Percentiles rank a stretch among this genome's conserved stretches.
Evolutionary conservation across 371 early-diverging fungal species (phyloP).

Genomic region (Apophysomyces elegans): DNA sequence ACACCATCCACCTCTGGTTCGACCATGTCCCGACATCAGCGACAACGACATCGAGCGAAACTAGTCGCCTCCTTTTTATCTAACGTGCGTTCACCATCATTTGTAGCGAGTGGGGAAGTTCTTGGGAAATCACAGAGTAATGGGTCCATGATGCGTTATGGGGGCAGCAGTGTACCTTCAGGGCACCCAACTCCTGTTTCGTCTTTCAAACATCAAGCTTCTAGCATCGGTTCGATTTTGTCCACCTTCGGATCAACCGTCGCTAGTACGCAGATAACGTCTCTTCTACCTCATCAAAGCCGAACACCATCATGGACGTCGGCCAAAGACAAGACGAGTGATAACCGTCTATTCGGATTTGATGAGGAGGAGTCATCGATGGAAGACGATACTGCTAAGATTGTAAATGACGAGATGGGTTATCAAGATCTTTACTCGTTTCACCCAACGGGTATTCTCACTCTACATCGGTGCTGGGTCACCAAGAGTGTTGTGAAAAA

Average conservation of each 20-base stretch:
- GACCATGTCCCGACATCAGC: constrained; percentile 1
- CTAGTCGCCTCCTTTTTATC: constrained; percentile 44
- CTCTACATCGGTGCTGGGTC: constrained; percentile 66
- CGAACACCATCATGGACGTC: constrained; percentile 31
- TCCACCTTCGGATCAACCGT: constrained; percentile 40
- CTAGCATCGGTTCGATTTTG: constrained; percentile 39
- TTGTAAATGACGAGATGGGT: constrained; percentile 47
- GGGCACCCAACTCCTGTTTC: constrained; percentile 6
- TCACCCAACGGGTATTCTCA: constrained; percentile 61
- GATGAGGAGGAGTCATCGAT: constrained; percentile 50
- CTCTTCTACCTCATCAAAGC: constrained; percentile 21
- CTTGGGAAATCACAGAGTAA: background rate
- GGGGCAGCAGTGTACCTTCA: constrained; percentile 2
- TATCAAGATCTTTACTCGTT: constrained; percentile 66
- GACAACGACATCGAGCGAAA: constrained; percentile 28
- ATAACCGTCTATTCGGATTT: constrained; percentile 54
- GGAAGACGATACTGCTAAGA: constrained; percentile 35
- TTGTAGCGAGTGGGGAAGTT: background rate
- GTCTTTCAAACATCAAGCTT: constrained; percentile 43
- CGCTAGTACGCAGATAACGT: constrained; percentile 22
- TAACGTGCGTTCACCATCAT: constrained; percentile 25
- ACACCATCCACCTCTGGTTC: background rate
- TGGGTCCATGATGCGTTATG: background rate
- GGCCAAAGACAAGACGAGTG: constrained; percentile 32
- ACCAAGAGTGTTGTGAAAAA: constrained; percentile 52